Conservation (phyloP, 257 asterid species). For the Perilla frutescens region DNA sequence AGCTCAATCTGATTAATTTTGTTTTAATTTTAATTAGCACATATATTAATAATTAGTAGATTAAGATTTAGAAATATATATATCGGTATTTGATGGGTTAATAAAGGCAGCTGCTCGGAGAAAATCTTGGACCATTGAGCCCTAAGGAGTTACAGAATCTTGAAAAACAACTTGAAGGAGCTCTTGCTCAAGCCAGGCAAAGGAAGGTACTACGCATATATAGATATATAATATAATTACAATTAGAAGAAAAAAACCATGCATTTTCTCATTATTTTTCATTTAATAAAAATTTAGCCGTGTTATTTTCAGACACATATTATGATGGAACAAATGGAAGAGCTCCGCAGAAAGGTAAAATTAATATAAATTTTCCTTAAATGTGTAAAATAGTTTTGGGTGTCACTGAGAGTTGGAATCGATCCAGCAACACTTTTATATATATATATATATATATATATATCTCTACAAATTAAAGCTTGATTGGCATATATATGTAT, state of each 20-base stretch:
- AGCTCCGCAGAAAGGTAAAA: constrained; percentile 82
- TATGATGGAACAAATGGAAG: constrained; percentile 89
- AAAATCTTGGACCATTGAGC: constrained; percentile 85
- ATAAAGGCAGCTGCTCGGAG: constrained; percentile 89
- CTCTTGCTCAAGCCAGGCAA: constrained; percentile 86
- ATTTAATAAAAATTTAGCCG: too few relatives aligned
- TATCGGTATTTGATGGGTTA: too few relatives aligned
- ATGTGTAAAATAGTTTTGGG: too few relatives aligned
- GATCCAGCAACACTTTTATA: too few relatives aligned
- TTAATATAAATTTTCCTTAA: too few relatives aligned
- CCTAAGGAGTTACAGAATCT: constrained; percentile 87
- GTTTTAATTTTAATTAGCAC: not conserved
- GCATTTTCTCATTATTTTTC: too few relatives aligned
- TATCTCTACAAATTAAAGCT: too few relatives aligned
- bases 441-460: too few relatives aligned
- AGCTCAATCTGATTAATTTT: not conserved
- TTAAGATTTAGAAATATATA: too few relatives aligned
- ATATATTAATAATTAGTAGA: too few relatives aligned
- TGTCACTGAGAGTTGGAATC: too few relatives aligned
- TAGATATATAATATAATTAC: not conserved
- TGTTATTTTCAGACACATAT: constrained; percentile 65
- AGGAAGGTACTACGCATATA: constrained; percentile 63
- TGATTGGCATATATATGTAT: too few relatives aligned
- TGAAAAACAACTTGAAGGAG: constrained; percentile 90
- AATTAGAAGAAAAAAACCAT: not conserved